Conservation (phyloP, 768 basidiomycete species). For the Tephrocybe rancida region DNA sequence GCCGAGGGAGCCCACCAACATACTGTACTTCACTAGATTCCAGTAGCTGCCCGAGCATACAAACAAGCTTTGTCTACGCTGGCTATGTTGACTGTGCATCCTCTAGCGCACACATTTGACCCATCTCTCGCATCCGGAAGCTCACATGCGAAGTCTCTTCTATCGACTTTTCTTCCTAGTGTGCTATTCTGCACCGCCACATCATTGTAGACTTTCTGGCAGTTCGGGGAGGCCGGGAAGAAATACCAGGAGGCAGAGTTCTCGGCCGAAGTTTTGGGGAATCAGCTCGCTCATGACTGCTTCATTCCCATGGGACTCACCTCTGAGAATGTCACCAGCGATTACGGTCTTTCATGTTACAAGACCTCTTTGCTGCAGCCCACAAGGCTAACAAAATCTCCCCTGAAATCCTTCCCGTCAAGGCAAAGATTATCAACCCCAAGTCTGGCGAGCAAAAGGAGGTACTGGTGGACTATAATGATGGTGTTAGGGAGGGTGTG, state of each 20-base stretch:
- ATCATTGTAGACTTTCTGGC: conserved; percentile 44
- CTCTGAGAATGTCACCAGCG: conserved; percentile 88
- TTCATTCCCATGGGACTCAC: conserved; percentile 92
- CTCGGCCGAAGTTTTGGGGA: conserved; percentile 69
- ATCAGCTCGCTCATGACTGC: conserved; percentile 78
- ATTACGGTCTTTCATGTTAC: conserved; percentile 78
- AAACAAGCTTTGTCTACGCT: conserved; percentile 74
- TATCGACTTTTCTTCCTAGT: conserved; percentile 72
- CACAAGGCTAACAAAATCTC: conserved; percentile 83
- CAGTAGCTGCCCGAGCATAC: conserved; percentile 62
- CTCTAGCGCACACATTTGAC: conserved; percentile 58
- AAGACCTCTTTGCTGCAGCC: conserved; percentile 83
- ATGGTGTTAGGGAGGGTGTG: conserved; percentile 86
- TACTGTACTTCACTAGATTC: conserved; percentile 34
- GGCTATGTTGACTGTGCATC: conserved; percentile 61
- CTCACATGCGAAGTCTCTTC: conserved; percentile 49
- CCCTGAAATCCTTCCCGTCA: conserved; percentile 86
- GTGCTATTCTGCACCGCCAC: conserved; percentile 66
- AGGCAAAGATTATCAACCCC: conserved; percentile 68
- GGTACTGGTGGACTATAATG: conserved; percentile 78
- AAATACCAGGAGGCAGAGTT: conserved; percentile 51
- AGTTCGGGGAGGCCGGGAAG: conserved; percentile 50
- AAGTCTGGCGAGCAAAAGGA: conserved; percentile 71
- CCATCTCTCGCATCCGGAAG: conserved; percentile 46
- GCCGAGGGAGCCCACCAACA: conserved; percentile 24